Percentiles rank a stretch among this genome's conserved stretches.
phyloP scores from a whole-genome alignment of 768 basidiomycete species.

The Tulasnella sp. region DNA sequence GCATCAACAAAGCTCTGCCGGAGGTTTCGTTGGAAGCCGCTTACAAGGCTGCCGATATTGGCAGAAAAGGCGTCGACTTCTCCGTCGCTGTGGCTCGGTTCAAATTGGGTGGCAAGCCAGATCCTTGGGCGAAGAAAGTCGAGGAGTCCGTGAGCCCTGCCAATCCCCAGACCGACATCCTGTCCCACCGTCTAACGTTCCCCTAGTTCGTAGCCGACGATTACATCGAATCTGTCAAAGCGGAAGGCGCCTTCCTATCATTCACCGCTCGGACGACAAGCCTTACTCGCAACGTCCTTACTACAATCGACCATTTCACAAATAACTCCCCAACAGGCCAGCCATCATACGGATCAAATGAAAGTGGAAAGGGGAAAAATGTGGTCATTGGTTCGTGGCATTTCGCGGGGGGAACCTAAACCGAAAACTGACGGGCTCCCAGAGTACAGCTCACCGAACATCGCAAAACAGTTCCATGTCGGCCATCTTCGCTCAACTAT shows the following conservation, averaged over 20 bases:
- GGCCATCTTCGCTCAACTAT: slow-evolving; percentile 97
- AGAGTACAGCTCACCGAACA: slow-evolving; percentile 96
- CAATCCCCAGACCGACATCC: not conserved
- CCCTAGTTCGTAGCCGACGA: slow-evolving; percentile 79
- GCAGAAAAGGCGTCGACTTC: slow-evolving; percentile 92
- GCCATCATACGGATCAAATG: slow-evolving; percentile 80
- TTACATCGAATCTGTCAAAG: slow-evolving; percentile 64
- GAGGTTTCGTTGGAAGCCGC: slow-evolving; percentile 68
- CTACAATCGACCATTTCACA: slow-evolving; percentile 70
- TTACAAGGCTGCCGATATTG: slow-evolving; percentile 81
- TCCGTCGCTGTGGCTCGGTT: slow-evolving; percentile 90
- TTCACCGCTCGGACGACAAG: slow-evolving; percentile 67
- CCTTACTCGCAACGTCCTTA: slow-evolving; percentile 63
- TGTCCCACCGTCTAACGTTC: not conserved
- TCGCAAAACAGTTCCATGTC: slow-evolving; percentile 97
- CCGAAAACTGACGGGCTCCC: slow-evolving; percentile 24
- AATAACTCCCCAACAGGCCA: slow-evolving; percentile 54
- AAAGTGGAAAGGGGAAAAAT: slow-evolving; percentile 72
- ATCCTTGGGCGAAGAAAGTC: slow-evolving; percentile 71
- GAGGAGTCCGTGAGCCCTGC: slow-evolving; percentile 59
- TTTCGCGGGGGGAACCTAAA: not conserved
- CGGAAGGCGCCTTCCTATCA: slow-evolving; percentile 77
- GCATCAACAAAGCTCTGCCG: slow-evolving; percentile 61
- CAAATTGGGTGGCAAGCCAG: slow-evolving; percentile 75
- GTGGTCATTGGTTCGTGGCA: slow-evolving; percentile 51